phyloP scores from a whole-genome alignment of 2,329 filamentous ascomycete species.

The Botrytis byssoidea region DNA sequence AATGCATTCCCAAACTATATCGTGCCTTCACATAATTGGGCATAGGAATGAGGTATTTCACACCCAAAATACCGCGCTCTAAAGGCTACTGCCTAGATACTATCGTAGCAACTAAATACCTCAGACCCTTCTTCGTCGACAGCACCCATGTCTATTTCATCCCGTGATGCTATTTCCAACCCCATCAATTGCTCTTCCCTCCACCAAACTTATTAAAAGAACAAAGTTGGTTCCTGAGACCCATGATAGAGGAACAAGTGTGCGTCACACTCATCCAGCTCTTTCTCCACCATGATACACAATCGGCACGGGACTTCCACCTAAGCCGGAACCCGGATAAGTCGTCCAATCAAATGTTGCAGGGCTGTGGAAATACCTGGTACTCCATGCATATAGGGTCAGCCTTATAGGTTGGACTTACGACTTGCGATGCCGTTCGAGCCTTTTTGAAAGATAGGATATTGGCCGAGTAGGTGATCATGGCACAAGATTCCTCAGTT shows the following conservation, averaged over 20 bases:
- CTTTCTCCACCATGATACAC: not conserved
- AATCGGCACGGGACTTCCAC: not conserved
- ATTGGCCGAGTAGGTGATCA: slow-evolving; percentile 17
- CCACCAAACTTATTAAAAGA: not conserved
- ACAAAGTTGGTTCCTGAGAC: not conserved
- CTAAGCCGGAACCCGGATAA: slow-evolving; percentile 11
- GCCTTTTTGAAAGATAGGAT: slow-evolving; percentile 1
- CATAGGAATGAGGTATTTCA: not conserved
- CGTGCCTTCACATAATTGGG: not conserved
- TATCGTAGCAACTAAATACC: not conserved
- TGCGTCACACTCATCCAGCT: not conserved
- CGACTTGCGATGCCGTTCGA: slow-evolving; percentile 5
- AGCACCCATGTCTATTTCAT: not conserved
- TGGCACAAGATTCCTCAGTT: slow-evolving; percentile 16
- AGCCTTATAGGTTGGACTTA: slow-evolving; percentile 15
- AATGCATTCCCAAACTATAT: not conserved
- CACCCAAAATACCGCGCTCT: not conserved
- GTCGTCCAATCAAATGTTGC: not conserved
- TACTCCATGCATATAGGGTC: slow-evolving; percentile 12
- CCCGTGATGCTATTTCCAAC: not conserved
- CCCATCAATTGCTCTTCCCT: not conserved
- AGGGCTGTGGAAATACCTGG: not conserved
- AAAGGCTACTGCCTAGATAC: not conserved
- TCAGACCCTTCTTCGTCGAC: not conserved
- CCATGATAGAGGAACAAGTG: not conserved